Evolutionary conservation across 1,139 yeast species (phyloP).

Genomic region (Tardiomyces blankii): DNA sequence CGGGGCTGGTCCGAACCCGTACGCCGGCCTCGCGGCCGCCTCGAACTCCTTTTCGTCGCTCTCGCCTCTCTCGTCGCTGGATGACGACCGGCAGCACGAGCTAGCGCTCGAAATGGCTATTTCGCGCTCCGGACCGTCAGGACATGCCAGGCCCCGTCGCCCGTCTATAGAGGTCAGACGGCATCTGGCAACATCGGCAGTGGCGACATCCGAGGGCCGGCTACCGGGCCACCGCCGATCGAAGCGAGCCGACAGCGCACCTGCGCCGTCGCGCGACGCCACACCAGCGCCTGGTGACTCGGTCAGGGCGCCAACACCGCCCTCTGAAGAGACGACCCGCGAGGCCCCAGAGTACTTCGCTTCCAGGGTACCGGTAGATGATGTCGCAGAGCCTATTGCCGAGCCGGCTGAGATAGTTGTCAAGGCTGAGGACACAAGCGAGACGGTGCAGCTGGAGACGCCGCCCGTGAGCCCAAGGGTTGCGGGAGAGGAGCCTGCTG

Average conservation of each 20-base stretch:
- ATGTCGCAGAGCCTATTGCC: neutral
- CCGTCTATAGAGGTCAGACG: neutral
- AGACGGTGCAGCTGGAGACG: neutral
- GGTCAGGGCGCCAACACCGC: no score
- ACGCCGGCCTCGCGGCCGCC: slow-evolving; percentile 2
- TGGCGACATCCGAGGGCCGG: slow-evolving; percentile 3
- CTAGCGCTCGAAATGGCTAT: slow-evolving; percentile 10
- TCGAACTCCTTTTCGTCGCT: slow-evolving; percentile 12
- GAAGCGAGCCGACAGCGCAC: neutral
- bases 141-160: slow-evolving; percentile 4
- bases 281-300: neutral
- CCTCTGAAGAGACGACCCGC: no score
- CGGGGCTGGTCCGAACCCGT: slow-evolving; percentile 11
- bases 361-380: neutral
- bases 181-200: slow-evolving; percentile 3
- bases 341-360: neutral
- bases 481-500: neutral
- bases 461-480: neutral
- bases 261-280: neutral
- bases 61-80: slow-evolving; percentile 21
- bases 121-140: slow-evolving; percentile 5
- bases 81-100: slow-evolving; percentile 22
- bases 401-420: neutral
- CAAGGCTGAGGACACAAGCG: neutral
- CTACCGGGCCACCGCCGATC: slow-evolving; percentile 3